These are phyloP conservation scores for Excoecaria cochinchinensis DNA, from an alignment of 345 rosid genomes.

Conservation along the genomic window DNA sequence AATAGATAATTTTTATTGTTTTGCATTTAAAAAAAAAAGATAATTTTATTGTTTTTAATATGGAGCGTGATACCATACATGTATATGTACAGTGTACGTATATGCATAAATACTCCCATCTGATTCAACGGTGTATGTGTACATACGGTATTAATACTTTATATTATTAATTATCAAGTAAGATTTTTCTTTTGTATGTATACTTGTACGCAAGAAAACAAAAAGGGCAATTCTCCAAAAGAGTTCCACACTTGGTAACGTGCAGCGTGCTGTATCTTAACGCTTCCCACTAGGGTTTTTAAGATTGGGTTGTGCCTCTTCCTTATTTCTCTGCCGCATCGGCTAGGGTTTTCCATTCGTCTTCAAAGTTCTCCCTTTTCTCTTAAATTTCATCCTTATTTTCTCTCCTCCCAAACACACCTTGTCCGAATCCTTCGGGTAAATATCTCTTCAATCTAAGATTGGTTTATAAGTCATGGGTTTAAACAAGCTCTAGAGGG, in stretches of 20 bases:
- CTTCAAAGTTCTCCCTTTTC: not conserved
- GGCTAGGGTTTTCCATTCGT: constrained; percentile 43
- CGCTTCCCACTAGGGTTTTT: constrained; percentile 38
- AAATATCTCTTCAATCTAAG: not conserved
- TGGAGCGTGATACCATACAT: too few relatives aligned
- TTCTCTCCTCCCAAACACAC: constrained; percentile 11
- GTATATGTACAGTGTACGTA: not conserved
- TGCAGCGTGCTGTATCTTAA: constrained; percentile 20
- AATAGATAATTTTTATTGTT: too few relatives aligned
- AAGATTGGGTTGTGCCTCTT: constrained; percentile 31
- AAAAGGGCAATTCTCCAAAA: not conserved
- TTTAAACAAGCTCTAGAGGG: constrained; percentile 27
- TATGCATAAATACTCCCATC: too few relatives aligned
- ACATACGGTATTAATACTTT: too few relatives aligned
- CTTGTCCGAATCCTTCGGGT: not conserved
- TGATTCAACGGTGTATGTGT: too few relatives aligned
- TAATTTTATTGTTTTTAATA: too few relatives aligned
- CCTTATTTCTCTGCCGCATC: constrained; percentile 45
- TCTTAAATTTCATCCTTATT: not conserved
- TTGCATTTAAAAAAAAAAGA: too few relatives aligned
- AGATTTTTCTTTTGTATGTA: too few relatives aligned
- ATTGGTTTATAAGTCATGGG: constrained; percentile 37
- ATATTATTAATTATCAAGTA: too few relatives aligned
- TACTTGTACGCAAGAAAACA: not conserved
- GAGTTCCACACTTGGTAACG: not conserved